Evolutionary conservation across 352 stramenopile species (phyloP), one percentile per base, ranked within the genome.

Genomic region (Pythium sp.): DNA sequence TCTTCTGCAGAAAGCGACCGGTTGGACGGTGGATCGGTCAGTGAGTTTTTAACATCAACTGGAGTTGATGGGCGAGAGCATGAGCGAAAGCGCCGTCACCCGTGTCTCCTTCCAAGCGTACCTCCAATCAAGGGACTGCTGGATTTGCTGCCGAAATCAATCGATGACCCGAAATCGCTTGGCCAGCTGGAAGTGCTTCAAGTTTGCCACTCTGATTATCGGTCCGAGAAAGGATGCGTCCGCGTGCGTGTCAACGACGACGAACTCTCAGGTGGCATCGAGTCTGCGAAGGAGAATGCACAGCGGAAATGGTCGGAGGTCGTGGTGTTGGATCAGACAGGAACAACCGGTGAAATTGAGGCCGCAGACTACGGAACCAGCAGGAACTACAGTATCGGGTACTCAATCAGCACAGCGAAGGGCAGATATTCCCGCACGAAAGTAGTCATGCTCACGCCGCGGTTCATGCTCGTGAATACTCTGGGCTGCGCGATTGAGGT

Each of bases 391-490:
- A 91, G 82, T 43, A 87, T 96, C 26, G 89, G 89, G 1, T 95
- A 93, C 71, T 91, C 85, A 9, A 93, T 96, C 41, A 83, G 72
- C 26, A 74, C 82, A 14, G 89, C 83, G 2, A 91, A 91, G 58
- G 86, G 84, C 8, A 71, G 81, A 47, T 96, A 95, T 57, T 93
- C 89, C 41, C 76, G 89, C 46, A 95, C 89, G 28, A 94, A 96
- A 67, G 87, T 96, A 12, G 89, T 96, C 51, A 95, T 92, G 80
- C 70, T 96, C 47, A 92, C 87, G 20, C 89, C 89, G 32, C 72
- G 89, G 28, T 95, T 93, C 62, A 89, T 96, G 77, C 73, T 96
- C 22, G 81, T 96, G 30, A 96, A 96, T 63, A 81, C 86, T 7
- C 84, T 94, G 72, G 72, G 69, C 28, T 84, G 68, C 54, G 66